phyloP scores from a whole-genome alignment of 73 alveolate genomes.

The Durusdinium trenchii region DNA sequence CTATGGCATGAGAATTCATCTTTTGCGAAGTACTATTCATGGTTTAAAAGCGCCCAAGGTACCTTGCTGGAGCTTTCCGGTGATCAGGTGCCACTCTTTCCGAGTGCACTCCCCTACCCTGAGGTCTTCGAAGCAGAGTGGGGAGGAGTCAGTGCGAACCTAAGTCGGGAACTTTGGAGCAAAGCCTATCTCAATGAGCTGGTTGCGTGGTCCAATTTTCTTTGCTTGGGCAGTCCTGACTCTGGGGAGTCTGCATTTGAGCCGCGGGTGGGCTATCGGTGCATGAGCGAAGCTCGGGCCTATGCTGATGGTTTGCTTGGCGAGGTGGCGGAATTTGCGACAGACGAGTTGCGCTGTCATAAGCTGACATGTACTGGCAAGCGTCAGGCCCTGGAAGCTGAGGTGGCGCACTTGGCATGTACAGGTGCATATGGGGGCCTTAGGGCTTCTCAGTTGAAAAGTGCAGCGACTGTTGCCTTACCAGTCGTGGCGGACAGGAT shows the following conservation, averaged over 20 bases:
- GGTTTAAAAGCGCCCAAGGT: conserved; percentile 52
- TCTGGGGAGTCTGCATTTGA: background rate
- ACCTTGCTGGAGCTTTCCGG: conserved; percentile 50
- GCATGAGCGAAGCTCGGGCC: background rate
- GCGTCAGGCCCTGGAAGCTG: no score
- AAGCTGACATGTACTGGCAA: background rate
- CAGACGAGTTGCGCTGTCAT: background rate
- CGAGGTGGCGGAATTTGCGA: conserved; percentile 2
- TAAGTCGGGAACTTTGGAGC: background rate
- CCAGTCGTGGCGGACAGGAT: conserved; percentile 21
- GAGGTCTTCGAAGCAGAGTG: conserved; percentile 6
- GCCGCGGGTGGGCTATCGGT: conserved; percentile 43
- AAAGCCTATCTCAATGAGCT: background rate
- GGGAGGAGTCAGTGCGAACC: background rate
- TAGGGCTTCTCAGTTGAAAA: background rate
- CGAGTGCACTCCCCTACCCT: conserved; percentile 49
- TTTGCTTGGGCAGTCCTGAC: conserved; percentile 24
- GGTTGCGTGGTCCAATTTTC: conserved; percentile 17
- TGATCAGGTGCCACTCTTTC: background rate
- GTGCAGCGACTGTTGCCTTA: conserved; percentile 2
- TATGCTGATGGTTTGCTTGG: conserved; percentile 52
- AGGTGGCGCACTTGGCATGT: no score
- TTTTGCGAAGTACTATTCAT: background rate
- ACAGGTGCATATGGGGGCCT: no score
- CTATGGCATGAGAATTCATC: background rate